phyloP scores from a whole-genome alignment of 2,329 filamentous ascomycete species.

The Neopestalotiopsis sp. region DNA sequence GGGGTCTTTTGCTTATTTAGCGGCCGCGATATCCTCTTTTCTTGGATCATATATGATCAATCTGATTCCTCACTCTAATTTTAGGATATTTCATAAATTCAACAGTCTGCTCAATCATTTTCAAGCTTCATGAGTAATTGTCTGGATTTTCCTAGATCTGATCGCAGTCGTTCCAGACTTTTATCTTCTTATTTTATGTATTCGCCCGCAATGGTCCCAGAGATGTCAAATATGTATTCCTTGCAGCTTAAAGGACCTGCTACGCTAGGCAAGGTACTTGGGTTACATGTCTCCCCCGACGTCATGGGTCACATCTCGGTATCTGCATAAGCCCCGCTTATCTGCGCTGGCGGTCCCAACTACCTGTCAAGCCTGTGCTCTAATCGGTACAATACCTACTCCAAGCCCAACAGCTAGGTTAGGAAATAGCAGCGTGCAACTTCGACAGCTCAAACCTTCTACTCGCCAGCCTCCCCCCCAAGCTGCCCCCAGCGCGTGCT shows the following conservation, averaged over 20 bases:
- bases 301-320: neutral
- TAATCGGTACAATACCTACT: neutral
- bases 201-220: too few relatives aligned
- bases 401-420: neutral
- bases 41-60: neutral
- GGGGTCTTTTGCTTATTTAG: slow-evolving; percentile 11
- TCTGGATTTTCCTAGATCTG: too few relatives aligned
- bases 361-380: neutral
- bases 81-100: neutral
- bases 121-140: too few relatives aligned
- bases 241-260: neutral
- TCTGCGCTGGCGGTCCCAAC: neutral
- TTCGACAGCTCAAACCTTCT: slow-evolving; percentile 14
- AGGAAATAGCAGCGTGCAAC: neutral
- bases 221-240: too few relatives aligned
- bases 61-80: neutral
- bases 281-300: neutral
- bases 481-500: neutral
- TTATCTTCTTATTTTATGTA: too few relatives aligned
- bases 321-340: slow-evolving; percentile 9
- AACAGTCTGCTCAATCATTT: too few relatives aligned
- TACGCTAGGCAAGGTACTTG: too few relatives aligned
- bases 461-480: neutral
- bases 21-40: neutral
- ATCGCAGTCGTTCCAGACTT: too few relatives aligned